Conservation (phyloP, 164 flowering plant genomes). For the Saururus chinensis region DNA sequence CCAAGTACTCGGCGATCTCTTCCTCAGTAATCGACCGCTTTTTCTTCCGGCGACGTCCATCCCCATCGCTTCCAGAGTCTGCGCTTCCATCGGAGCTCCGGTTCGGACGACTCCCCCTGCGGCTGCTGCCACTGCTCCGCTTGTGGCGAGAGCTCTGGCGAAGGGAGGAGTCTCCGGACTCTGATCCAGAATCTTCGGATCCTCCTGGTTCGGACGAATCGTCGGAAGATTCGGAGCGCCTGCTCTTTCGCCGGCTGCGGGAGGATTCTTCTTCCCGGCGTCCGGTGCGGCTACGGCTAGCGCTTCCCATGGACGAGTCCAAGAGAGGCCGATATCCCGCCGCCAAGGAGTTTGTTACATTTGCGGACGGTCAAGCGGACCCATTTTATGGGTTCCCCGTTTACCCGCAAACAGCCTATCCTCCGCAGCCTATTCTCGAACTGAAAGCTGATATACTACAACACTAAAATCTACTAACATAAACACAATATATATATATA, state of each 20-base stretch:
- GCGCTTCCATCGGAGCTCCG: neutral
- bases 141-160: neutral
- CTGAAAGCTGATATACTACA: too few species aligned
- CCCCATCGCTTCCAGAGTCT: slow-evolving; percentile 10
- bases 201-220: neutral
- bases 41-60: slow-evolving; percentile 14
- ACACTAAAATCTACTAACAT: too few species aligned
- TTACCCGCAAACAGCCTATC: too few species aligned
- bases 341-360: too few species aligned
- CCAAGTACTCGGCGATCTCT: slow-evolving; percentile 55
- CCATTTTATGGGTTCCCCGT: too few species aligned
- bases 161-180: neutral
- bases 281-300: neutral
- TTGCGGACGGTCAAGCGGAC: too few species aligned
- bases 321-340: too few species aligned
- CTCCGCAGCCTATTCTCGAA: too few species aligned
- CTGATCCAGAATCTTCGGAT: neutral
- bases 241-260: neutral
- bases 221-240: neutral
- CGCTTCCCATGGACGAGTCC: neutral
- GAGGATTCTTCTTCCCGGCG: neutral
- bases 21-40: slow-evolving; percentile 44
- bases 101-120: neutral
- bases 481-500: too few species aligned
- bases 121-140: slow-evolving; percentile 4